A percentile compares a stretch with the other conserved stretches of the same genome.
These are phyloP conservation scores for Multifurca ochricompacta DNA, from an alignment of 768 basidiomycete genomes.

Conservation along the genomic window DNA sequence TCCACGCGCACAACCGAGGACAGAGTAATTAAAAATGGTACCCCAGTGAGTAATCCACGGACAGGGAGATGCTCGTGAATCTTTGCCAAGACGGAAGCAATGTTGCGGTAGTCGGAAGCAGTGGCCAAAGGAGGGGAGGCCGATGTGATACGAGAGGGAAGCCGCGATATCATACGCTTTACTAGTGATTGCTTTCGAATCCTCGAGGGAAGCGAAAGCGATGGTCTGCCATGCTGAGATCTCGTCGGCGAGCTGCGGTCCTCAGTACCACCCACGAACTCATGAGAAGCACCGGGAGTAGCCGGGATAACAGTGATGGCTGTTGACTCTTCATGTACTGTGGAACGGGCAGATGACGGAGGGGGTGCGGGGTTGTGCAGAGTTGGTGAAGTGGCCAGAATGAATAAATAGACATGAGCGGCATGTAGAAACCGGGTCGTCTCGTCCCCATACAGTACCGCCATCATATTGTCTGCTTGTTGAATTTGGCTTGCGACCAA, in stretches of 20 bases:
- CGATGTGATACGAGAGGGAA: conserved; percentile 36
- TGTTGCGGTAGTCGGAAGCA: conserved; percentile 65
- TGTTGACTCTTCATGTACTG: conserved; percentile 15
- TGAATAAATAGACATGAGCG: conserved; percentile 72
- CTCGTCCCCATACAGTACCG: conserved; percentile 50
- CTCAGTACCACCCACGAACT: conserved; percentile 28
- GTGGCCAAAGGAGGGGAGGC: conserved; percentile 44
- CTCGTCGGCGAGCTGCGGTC: conserved; percentile 27
- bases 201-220: conserved; percentile 41
- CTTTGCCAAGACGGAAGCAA: conserved; percentile 57
- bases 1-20: conserved; percentile 43
- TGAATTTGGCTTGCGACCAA: conserved; percentile 43
- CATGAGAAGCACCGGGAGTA: conserved; percentile 26
- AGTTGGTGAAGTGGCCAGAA: conserved; percentile 63
- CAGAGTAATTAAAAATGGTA: conserved; percentile 82
- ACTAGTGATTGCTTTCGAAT: conserved; percentile 51
- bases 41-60: conserved; percentile 63
- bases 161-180: conserved; percentile 43
- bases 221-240: conserved; percentile 38
- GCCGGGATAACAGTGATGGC: conserved; percentile 18
- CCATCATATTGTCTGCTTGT: conserved; percentile 39
- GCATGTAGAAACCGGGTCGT: conserved; percentile 71
- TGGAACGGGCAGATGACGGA: conserved; percentile 33
- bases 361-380: conserved; percentile 37
- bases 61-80: conserved; percentile 69